phyloP scores from a whole-genome alignment of 2,329 filamentous ascomycete genomes.

The Microcyclospora pomicola region DNA sequence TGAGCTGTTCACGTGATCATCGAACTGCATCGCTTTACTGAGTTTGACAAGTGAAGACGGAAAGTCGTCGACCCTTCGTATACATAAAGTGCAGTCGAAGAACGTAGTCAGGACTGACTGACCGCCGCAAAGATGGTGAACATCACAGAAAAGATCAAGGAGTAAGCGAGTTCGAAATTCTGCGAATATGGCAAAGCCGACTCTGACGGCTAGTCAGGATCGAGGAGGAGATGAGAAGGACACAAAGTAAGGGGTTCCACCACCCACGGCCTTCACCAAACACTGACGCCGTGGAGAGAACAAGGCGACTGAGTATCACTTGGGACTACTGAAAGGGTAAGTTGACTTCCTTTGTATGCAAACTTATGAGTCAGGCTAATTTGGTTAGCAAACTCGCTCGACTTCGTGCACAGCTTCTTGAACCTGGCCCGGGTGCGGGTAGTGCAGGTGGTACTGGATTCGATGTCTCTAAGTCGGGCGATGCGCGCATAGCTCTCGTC shows the following conservation, averaged over 20 bases:
- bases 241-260: constrained; percentile 64
- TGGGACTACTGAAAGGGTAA: constrained; percentile 93
- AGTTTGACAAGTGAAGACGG: too few species aligned
- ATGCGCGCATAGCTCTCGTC: constrained; percentile 90
- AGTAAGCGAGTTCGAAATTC: constrained; percentile 44
- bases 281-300: constrained; percentile 55
- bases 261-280: background rate
- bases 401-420: constrained; percentile 82
- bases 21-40: too few species aligned
- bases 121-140: constrained; percentile 66
- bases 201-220: constrained; percentile 49
- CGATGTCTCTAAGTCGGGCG: constrained; percentile 82
- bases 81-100: too few species aligned
- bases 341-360: constrained; percentile 8
- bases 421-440: constrained; percentile 69
- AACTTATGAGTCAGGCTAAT: constrained; percentile 11
- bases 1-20: too few species aligned
- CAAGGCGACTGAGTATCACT: constrained; percentile 98
- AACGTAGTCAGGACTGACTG: constrained; percentile 2
- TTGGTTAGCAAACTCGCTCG: constrained; percentile 74
- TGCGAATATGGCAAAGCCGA: constrained; percentile 10
- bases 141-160: constrained; percentile 99
- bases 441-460: constrained; percentile 72
- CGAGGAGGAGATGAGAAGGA: constrained; percentile 98
- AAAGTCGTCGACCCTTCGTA: too few species aligned